Evolutionary conservation across 495 filamentous ascomycete species (phyloP).

Genomic region (Astrothelium macrocarpum): DNA sequence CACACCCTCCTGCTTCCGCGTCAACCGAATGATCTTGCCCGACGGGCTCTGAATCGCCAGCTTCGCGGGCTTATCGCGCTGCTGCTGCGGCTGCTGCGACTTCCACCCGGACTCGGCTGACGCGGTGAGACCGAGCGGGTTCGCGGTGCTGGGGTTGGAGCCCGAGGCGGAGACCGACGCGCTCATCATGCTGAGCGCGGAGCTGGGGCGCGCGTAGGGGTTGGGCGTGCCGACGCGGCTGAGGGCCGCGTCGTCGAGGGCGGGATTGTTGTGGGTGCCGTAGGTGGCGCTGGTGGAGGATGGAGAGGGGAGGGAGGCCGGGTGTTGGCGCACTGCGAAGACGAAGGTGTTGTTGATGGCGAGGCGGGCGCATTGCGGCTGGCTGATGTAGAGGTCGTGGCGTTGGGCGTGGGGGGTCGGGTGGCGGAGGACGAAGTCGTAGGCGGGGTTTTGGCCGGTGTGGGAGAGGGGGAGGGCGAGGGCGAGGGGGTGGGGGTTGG

Average conservation of each 20-base stretch:
- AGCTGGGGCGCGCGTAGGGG: constrained; percentile 62
- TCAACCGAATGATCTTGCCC: constrained; percentile 89
- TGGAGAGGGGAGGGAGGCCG: constrained; percentile 46
- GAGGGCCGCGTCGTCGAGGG: not conserved
- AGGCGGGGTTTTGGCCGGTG: constrained; percentile 81
- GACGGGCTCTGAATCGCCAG: constrained; percentile 87
- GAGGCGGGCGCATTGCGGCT: constrained; percentile 79
- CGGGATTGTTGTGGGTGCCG: not conserved
- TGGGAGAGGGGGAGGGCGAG: constrained; percentile 87
- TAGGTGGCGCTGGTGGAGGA: constrained; percentile 39
- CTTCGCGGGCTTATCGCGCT: constrained; percentile 71
- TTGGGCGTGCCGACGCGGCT: constrained; percentile 8
- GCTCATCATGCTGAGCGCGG: constrained; percentile 72
- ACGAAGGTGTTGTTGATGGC: constrained; percentile 96
- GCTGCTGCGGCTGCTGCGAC: not conserved
- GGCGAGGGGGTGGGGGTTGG: constrained; percentile 85
- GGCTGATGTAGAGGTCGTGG: constrained; percentile 92
- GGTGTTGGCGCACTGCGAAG: constrained; percentile 89
- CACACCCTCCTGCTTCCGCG: constrained; percentile 68
- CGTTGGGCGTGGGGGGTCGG: constrained; percentile 93
- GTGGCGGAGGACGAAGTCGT: constrained; percentile 86
- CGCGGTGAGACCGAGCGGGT: not conserved
- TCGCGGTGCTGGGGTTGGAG: constrained; percentile 31
- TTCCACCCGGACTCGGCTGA: constrained; percentile 1
- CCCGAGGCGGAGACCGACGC: constrained; percentile 46